Evolutionary conservation across 2,329 filamentous ascomycete genomes (phyloP), one percentile per base, ranked within the genome.

Genomic region (Aspergillus glaucus): DNA sequence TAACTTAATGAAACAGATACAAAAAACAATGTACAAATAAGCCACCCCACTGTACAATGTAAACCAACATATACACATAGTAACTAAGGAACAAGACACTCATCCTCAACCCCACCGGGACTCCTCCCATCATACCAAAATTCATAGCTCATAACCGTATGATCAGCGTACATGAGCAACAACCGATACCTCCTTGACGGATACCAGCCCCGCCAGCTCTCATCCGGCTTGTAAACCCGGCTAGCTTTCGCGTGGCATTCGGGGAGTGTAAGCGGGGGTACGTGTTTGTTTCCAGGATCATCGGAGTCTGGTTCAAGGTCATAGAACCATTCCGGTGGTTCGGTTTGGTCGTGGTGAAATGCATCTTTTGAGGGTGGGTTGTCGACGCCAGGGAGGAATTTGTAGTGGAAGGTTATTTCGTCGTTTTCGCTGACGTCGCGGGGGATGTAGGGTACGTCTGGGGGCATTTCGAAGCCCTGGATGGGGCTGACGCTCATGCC

Each of bases 111-210:
- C 12, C 24, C 46, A 26, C 47, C 43, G 22, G 52, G 24, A 24
- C 48, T 40, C 19, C 60, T 63, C 69, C 68, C 70, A 19, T 68
- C 63, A 44, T 72, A 70, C 64, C 66, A 74, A 32, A 85, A 69
- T 66, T 84, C 81, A 64, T 83, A 85, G 50, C 74, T 79, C 65
- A 83, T 62, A 6, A 84, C 67, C 0, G 75, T 76, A 52, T 80
- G 74, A 60, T 85, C 77, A 14, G 63, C 65, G 60, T 77, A 85
- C 50, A 75, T 74, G 58, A 85, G 64, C 52, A 85, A 61, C 17
- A 85, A 54, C 24, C 82, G 62, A 52, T 76, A 76, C 41, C 68
- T 67, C 17, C 74, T 71, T 14, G 68, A 73, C 17, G 64, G 63
- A 40, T 70, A 67, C 44, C 60, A 63, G 12, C 69, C 66, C 37